phyloP scores from a whole-genome alignment of 257 asterid species.

The Agastache rugosa region DNA sequence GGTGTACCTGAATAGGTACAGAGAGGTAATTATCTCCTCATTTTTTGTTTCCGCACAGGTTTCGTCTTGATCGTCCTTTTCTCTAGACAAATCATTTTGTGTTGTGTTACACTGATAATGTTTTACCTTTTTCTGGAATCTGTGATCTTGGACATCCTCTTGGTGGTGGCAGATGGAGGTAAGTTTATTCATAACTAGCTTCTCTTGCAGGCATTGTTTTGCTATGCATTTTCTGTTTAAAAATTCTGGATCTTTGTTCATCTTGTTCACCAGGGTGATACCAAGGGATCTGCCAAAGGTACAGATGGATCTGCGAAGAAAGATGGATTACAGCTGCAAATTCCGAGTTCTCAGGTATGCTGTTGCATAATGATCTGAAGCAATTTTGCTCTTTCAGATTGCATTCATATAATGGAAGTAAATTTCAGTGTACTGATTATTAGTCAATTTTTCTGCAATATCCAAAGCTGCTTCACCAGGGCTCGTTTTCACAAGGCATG shows the following conservation, averaged over 20 bases:
- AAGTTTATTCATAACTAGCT: conserved; percentile 32
- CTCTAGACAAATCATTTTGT: not conserved
- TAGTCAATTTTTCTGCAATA: conserved; percentile 29
- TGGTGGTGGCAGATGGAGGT: conserved; percentile 83
- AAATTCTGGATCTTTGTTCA: conserved; percentile 9
- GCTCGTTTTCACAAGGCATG: conserved; percentile 80
- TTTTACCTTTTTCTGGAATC: conserved; percentile 4
- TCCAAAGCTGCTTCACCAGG: conserved; percentile 69
- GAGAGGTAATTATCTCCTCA: conserved; percentile 64
- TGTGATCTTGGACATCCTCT: conserved; percentile 38
- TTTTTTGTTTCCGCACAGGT: not conserved
- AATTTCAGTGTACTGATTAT: conserved; percentile 10
- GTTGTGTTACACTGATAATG: conserved; percentile 36
- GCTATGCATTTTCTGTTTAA: not conserved
- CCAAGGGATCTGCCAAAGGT: conserved; percentile 75
- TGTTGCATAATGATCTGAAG: conserved; percentile 18
- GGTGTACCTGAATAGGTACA: conserved; percentile 74
- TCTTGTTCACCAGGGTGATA: conserved; percentile 69
- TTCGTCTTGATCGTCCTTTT: conserved; percentile 3
- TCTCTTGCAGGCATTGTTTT: not conserved
- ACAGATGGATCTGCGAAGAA: conserved; percentile 76
- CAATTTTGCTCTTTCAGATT: conserved; percentile 2
- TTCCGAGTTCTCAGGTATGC: conserved; percentile 57
- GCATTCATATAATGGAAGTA: not conserved
- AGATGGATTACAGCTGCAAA: conserved; percentile 63